Base-by-base conservation (phyloP, 768 basidiomycete species). In the Leucocoprinus sp. region DNA sequence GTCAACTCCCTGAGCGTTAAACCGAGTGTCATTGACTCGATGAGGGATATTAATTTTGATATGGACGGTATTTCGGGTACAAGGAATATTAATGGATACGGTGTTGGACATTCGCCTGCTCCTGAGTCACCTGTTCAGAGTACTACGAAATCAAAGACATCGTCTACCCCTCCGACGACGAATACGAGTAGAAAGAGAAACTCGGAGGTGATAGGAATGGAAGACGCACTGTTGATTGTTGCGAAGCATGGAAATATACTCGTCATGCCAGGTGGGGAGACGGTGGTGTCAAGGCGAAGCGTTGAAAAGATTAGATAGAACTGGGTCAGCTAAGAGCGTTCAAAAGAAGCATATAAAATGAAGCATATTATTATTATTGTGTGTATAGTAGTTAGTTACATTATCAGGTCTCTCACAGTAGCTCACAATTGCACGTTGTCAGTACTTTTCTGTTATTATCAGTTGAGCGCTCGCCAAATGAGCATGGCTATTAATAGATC, bases 171-270 rank as follows among this genome's bases (percentile, higher is more conserved):
- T 49, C 28, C 46, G 41, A 43, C 34, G 35, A 34, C 44, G 50
- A 45, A 51, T 34, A 42, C 42, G 34, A 1, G 47, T 31, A 37
- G 29, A 44, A 58, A 56, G 51, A 60, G 71, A 40, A 72, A 72
- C 55, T 71, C 68, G 18, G 64, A 62, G 48, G 55, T 57, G 11
- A 56, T 48, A 46, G 31, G 9, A 45, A 55, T n/a, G 31, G 50
- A 65, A 2, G 51, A 22, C 35, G 50, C 19, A 33, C 14, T 17
- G 4, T 7, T 11, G n/a, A 33, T 8, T 5, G n/a, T 19, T 6
- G 24, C 15, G n/a, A 15, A n/a, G n/a, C n/a, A 36, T 35, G 17
- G 4, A 26, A 14, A 14, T 12, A 14, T 29, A 23, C 9, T 29
- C 21, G 27, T 4, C 33, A 27, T n/a, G 8, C 8, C 14, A 26